These are phyloP conservation scores for Scenedesmus sp. DNA, from an alignment of 163 green algal genomes.

Conservation along the genomic window DNA sequence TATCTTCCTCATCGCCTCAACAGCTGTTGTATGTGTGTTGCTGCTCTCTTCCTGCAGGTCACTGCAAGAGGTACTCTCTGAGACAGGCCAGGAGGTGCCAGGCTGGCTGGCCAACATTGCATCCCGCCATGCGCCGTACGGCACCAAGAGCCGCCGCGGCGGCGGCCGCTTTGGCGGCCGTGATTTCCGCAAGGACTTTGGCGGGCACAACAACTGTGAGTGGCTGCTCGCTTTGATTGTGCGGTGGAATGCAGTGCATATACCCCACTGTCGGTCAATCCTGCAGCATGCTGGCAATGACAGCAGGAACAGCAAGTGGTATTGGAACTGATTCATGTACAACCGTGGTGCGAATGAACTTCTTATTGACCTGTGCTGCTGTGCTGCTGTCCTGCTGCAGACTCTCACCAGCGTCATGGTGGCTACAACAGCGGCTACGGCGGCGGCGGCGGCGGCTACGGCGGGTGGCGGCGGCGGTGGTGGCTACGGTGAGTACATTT, in stretches of 20 bases:
- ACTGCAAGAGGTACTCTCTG: conserved; percentile 76
- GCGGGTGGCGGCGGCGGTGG: conserved; percentile 31
- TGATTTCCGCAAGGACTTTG: conserved; percentile 91
- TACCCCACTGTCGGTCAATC: too few relatives aligned
- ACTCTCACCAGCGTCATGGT: conserved; percentile 52
- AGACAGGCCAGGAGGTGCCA: conserved; percentile 96
- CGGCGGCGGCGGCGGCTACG: conserved; percentile 36
- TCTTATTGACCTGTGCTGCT: neutral
- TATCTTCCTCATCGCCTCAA: too few relatives aligned
- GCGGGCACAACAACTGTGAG: conserved; percentile 59
- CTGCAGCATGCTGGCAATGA: too few relatives aligned
- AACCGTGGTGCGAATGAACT: too few relatives aligned
- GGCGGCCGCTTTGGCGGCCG: conserved; percentile 91
- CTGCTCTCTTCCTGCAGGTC: conserved; percentile 17
- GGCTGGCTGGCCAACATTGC: conserved; percentile 90
- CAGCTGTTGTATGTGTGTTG: neutral
- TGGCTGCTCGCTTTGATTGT: neutral
- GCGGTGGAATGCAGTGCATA: neutral
- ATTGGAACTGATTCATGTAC: too few relatives aligned
- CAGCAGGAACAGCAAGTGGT: neutral
- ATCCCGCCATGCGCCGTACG: conserved; percentile 62
- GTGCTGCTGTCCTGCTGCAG: neutral
- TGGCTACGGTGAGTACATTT: neutral
- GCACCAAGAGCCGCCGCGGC: conserved; percentile 72
- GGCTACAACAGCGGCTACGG: conserved; percentile 50